phyloP scores from a whole-genome alignment of 495 filamentous ascomycete species.

The Trichocladium uniseriatum region DNA sequence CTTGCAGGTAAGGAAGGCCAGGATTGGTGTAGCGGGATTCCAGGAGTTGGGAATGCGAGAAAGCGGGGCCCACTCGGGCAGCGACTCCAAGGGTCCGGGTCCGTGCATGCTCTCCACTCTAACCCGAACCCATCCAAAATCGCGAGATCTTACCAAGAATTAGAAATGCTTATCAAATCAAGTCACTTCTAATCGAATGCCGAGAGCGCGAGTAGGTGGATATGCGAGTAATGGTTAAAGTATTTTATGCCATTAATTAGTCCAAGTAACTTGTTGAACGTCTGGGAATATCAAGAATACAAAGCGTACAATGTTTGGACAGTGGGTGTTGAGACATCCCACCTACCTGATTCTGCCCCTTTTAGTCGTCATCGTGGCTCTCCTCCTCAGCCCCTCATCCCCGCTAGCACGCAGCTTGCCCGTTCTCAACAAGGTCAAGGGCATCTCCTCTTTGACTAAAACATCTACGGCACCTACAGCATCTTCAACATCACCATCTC shows the following conservation, averaged over 20 bases:
- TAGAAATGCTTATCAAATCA: constrained; percentile 7
- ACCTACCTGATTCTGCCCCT: constrained; percentile 2
- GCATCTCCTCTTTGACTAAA: constrained; percentile 3
- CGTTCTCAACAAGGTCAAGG: constrained; percentile 6
- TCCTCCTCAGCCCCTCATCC: constrained; percentile 3
- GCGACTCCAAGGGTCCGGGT: too few species aligned
- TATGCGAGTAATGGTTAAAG: too few species aligned
- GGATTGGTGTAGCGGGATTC: too few species aligned
- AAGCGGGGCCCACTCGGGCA: too few species aligned
- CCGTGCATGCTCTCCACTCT: too few species aligned
- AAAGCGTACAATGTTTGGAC: neutral
- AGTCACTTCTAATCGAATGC: neutral
- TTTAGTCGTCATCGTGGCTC: constrained; percentile 10
- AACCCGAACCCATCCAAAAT: too few species aligned
- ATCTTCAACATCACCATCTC: neutral
- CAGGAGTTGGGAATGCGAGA: too few species aligned
- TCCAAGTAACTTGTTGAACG: too few species aligned
- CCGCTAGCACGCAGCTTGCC: neutral
- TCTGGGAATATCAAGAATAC: too few species aligned
- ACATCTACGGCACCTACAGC: too few species aligned
- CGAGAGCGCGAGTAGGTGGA: constrained; percentile 2
- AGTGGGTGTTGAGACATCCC: constrained; percentile 3
- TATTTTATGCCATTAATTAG: too few species aligned
- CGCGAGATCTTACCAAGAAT: neutral
- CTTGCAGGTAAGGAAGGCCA: too few species aligned